Conservation (phyloP, 495 filamentous ascomycete genomes). For the Podospora anserina region DNA sequence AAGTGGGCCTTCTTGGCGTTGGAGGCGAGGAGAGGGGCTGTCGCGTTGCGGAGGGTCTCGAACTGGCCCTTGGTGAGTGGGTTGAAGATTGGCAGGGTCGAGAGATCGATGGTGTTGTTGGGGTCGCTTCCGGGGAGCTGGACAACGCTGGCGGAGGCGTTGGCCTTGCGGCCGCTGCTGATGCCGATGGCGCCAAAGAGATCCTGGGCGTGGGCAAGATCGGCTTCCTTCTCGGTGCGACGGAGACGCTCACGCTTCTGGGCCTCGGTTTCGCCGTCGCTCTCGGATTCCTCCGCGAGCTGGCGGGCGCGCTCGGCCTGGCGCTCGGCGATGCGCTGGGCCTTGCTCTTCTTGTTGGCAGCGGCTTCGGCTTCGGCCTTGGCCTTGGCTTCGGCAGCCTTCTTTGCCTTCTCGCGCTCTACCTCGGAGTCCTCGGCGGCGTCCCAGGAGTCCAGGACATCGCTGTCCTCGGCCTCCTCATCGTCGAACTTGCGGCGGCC, state of each 20-base stretch:
- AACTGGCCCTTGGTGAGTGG: slow-evolving; percentile 85
- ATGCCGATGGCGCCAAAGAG: slow-evolving; percentile 80
- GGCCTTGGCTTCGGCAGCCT: slow-evolving; percentile 79
- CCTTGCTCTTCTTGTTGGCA: slow-evolving; percentile 85
- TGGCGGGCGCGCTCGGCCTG: slow-evolving; percentile 50
- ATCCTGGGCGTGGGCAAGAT: slow-evolving; percentile 87
- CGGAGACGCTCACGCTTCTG: slow-evolving; percentile 68
- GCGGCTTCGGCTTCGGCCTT: slow-evolving; percentile 89
- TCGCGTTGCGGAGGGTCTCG: slow-evolving; percentile 63
- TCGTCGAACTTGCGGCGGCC: slow-evolving; percentile 75
- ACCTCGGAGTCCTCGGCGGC: slow-evolving; percentile 95
- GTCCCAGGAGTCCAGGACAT: slow-evolving; percentile 96
- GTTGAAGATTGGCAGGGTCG: slow-evolving; percentile 78
- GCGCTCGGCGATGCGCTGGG: slow-evolving; percentile 82
- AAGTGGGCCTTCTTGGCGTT: slow-evolving; percentile 91
- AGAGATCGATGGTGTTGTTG: slow-evolving; percentile 73
- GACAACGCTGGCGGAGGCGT: slow-evolving; percentile 58
- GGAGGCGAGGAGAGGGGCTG: slow-evolving; percentile 68
- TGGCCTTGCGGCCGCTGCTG: slow-evolving; percentile 59
- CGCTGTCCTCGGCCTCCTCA: slow-evolving; percentile 80
- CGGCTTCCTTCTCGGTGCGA: slow-evolving; percentile 77
- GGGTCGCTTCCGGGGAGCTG: slow-evolving; percentile 68
- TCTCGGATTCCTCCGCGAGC: slow-evolving; percentile 53
- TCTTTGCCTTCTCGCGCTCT: slow-evolving; percentile 90
- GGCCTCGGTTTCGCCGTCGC: slow-evolving; percentile 68